These are phyloP conservation scores for Xylaria sp. DNA, from an alignment of 495 filamentous ascomycete species.

Conservation along the genomic window DNA sequence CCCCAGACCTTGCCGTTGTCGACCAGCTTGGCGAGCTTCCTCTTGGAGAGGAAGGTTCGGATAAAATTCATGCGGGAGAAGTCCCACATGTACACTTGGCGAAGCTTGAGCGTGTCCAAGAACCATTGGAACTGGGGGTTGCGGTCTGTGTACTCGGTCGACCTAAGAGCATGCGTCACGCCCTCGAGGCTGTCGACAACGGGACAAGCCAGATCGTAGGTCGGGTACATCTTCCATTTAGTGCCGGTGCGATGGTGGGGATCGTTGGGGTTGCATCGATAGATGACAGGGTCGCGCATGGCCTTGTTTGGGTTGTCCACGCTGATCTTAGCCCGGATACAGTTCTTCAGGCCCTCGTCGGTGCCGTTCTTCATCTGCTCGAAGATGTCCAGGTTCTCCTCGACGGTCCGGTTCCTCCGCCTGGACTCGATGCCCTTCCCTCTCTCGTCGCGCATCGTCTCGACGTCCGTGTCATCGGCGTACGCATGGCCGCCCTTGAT, in stretches of 20 bases:
- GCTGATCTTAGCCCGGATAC: conserved; percentile 88
- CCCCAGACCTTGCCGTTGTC: conserved; percentile 85
- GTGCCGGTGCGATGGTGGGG: conserved; percentile 87
- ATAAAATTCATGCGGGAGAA: conserved; percentile 98
- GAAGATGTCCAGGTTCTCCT: conserved; percentile 81
- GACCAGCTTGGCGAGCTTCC: conserved; percentile 94
- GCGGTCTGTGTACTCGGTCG: conserved; percentile 96
- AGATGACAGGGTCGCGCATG: conserved; percentile 92
- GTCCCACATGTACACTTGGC: conserved; percentile 94
- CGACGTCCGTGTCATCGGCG: conserved; percentile 86
- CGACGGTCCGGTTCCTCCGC: conserved; percentile 75
- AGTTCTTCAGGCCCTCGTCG: conserved; percentile 77
- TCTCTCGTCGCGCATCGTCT: conserved; percentile 82
- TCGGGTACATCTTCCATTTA: conserved; percentile 95
- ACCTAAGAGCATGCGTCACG: conserved; percentile 92
- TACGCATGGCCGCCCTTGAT: conserved; percentile 89
- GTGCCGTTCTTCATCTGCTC: conserved; percentile 88
- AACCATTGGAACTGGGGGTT: conserved; percentile 99
- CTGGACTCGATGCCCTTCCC: conserved; percentile 76
- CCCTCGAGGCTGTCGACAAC: conserved; percentile 90
- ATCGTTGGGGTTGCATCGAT: conserved; percentile 79
- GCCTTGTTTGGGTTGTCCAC: conserved; percentile 84
- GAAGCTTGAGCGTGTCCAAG: conserved; percentile 81
- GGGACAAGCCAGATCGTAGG: conserved; percentile 93
- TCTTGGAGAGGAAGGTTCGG: conserved; percentile 87